Evolutionary conservation across 148 eudicot genomes (phyloP).

Genomic region (Nepenthes mirabilis): DNA sequence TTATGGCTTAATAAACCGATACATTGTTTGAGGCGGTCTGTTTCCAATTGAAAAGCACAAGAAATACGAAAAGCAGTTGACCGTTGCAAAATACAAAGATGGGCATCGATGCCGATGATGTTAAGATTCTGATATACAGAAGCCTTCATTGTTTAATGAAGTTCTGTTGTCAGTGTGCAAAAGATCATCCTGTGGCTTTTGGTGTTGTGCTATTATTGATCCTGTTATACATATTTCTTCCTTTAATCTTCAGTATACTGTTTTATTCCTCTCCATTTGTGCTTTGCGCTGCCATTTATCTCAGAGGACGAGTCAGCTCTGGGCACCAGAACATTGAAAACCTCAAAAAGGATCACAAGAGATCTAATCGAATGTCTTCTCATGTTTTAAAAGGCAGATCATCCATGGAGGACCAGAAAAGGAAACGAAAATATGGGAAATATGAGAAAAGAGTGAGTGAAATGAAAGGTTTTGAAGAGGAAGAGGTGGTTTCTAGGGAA

Average conservation of each 20-base stretch:
- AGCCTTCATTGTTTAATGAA: conserved; percentile 19
- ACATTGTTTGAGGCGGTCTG: conserved; percentile 1
- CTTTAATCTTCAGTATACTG: conserved; percentile 33
- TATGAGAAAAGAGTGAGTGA: neutral
- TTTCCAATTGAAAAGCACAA: neutral
- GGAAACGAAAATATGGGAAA: too few relatives aligned
- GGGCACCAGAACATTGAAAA: neutral
- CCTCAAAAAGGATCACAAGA: too few relatives aligned
- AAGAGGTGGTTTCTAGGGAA: conserved; percentile 9
- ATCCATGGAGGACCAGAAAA: too few relatives aligned
- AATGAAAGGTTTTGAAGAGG: conserved; percentile 8
- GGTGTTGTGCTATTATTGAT: conserved; percentile 23
- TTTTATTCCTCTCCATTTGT: conserved; percentile 37
- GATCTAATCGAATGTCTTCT: too few relatives aligned
- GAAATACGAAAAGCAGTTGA: neutral
- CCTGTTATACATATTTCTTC: conserved; percentile 39
- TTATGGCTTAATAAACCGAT: neutral
- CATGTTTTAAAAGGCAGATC: too few relatives aligned
- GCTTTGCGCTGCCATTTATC: conserved; percentile 19
- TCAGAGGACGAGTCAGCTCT: conserved; percentile 12
- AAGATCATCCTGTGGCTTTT: conserved; percentile 34
- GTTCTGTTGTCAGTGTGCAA: conserved; percentile 22
- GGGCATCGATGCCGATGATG: conserved; percentile 42
- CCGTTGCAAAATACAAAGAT: conserved; percentile 15
- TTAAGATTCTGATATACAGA: conserved; percentile 27